These are phyloP conservation scores for Trematosphaeria pertusa DNA, from an alignment of 2,329 filamentous ascomycete genomes.

Conservation along the genomic window DNA sequence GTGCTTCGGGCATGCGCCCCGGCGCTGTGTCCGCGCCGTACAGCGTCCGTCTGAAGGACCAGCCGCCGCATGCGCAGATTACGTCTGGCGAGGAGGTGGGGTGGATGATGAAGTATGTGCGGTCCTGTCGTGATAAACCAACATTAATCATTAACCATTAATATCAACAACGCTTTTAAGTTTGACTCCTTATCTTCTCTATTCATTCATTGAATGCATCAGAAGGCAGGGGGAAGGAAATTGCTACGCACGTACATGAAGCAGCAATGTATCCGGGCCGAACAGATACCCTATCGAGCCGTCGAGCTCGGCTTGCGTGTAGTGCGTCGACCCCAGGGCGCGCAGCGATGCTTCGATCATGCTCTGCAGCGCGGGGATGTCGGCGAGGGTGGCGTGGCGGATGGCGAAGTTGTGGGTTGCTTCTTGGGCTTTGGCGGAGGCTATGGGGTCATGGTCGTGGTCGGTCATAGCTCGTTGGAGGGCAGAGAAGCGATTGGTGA, in stretches of 20 bases:
- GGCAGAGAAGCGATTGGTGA: constrained; percentile 4
- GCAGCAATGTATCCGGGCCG: constrained; percentile 43
- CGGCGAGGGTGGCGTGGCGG: constrained; percentile 34
- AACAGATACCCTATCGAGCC: constrained; percentile 47
- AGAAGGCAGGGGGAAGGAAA: not conserved
- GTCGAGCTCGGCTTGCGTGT: constrained; percentile 42
- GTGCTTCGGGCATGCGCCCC: constrained; percentile 36
- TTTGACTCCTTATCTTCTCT: not conserved
- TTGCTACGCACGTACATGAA: constrained; percentile 22
- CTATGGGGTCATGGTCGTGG: constrained; percentile 32
- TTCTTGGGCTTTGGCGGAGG: constrained; percentile 42
- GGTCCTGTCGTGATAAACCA: constrained; percentile 10
- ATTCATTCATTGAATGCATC: not conserved
- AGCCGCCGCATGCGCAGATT: constrained; percentile 45
- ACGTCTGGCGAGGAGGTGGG: constrained; percentile 22
- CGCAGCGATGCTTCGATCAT: constrained; percentile 41
- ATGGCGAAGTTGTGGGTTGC: constrained; percentile 39
- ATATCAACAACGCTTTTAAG: too few relatives aligned
- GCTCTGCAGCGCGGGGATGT: constrained; percentile 38
- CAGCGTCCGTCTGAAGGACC: constrained; percentile 44
- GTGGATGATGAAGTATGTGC: constrained; percentile 45
- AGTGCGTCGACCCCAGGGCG: constrained; percentile 33
- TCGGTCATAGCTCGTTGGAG: constrained; percentile 5
- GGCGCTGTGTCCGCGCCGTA: constrained; percentile 43
- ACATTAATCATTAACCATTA: not conserved